Percentiles rank a stretch among this genome's conserved stretches.
These are phyloP conservation scores for Karstenula rhodostoma DNA, from an alignment of 2,329 filamentous ascomycete genomes.

Conservation along the genomic window DNA sequence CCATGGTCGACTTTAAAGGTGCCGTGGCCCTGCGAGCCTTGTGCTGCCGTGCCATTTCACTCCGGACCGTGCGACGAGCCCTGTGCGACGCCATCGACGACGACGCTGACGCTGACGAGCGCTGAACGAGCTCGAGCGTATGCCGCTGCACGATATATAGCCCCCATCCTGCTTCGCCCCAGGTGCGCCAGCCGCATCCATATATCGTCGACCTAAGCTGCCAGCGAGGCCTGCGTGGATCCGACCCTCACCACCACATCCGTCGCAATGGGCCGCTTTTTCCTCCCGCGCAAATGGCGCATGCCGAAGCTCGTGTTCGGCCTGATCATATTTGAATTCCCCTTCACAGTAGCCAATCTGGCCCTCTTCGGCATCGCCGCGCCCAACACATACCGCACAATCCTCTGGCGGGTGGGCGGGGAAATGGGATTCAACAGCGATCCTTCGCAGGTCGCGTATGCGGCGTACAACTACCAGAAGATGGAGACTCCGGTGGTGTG, in stretches of 20 bases:
- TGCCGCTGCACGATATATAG: not conserved
- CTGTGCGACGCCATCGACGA: not conserved
- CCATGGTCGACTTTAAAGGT: slow-evolving; percentile 6
- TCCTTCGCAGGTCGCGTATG: slow-evolving; percentile 73
- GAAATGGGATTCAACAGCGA: slow-evolving; percentile 78
- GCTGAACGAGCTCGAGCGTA: not conserved
- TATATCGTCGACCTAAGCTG: slow-evolving; percentile 2
- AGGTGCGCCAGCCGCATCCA: not conserved
- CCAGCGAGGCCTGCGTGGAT: not conserved
- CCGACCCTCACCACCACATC: not conserved
- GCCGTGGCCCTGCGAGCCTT: not conserved
- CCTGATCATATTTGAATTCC: slow-evolving; percentile 72
- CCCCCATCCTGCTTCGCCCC: not conserved
- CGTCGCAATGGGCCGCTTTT: slow-evolving; percentile 49
- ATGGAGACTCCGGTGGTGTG: slow-evolving; percentile 73
- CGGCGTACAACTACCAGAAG: slow-evolving; percentile 74
- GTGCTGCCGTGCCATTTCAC: not conserved
- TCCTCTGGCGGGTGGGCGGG: slow-evolving; percentile 76
- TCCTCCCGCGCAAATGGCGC: slow-evolving; percentile 65
- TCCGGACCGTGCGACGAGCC: slow-evolving; percentile 1
- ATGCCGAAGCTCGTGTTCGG: slow-evolving; percentile 60
- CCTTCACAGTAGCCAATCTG: slow-evolving; percentile 69
- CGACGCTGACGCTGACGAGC: slow-evolving; percentile 6
- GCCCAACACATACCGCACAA: slow-evolving; percentile 75
- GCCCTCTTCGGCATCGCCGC: slow-evolving; percentile 77